These are phyloP conservation scores for Leccinum subrobustum DNA, from an alignment of 1,284 basidiomycete genomes.

Conservation along the genomic window DNA sequence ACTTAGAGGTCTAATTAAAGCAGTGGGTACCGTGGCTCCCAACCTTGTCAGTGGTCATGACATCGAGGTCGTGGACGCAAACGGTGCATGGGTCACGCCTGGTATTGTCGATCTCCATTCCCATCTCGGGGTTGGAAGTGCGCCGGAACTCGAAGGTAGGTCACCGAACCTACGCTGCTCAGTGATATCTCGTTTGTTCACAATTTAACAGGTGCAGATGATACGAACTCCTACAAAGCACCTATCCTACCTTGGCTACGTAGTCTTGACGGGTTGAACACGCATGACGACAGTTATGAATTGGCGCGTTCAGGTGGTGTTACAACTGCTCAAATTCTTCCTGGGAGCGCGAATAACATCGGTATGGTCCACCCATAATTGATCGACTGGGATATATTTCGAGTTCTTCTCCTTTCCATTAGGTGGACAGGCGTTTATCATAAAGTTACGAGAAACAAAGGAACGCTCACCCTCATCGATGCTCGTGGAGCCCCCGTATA, in stretches of 20 bases:
- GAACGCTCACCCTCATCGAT: constrained; percentile 60
- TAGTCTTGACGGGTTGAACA: constrained; percentile 51
- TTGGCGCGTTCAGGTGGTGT: constrained; percentile 54
- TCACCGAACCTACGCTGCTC: not conserved
- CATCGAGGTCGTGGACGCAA: constrained; percentile 48
- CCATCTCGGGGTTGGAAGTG: constrained; percentile 69
- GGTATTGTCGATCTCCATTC: constrained; percentile 80
- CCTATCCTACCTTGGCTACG: constrained; percentile 58
- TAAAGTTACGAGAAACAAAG: constrained; percentile 61
- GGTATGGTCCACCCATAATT: constrained; percentile 36
- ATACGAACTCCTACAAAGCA: constrained; percentile 56
- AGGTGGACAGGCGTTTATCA: constrained; percentile 70
- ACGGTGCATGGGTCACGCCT: constrained; percentile 68
- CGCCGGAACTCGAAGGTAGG: constrained; percentile 53
- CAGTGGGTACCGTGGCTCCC: constrained; percentile 42
- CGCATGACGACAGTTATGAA: constrained; percentile 49
- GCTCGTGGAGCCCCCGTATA: constrained; percentile 62
- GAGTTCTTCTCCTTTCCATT: not conserved
- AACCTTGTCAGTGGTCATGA: constrained; percentile 31
- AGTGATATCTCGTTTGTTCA: not conserved
- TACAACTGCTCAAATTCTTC: constrained; percentile 50
- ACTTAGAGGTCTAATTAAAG: constrained; percentile 51
- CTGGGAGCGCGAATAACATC: constrained; percentile 57
- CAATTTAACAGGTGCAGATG: constrained; percentile 41
- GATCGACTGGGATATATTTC: not conserved